These are phyloP conservation scores for Mucor irregularis DNA, from an alignment of 371 early-diverging fungal genomes.

Conservation along the genomic window DNA sequence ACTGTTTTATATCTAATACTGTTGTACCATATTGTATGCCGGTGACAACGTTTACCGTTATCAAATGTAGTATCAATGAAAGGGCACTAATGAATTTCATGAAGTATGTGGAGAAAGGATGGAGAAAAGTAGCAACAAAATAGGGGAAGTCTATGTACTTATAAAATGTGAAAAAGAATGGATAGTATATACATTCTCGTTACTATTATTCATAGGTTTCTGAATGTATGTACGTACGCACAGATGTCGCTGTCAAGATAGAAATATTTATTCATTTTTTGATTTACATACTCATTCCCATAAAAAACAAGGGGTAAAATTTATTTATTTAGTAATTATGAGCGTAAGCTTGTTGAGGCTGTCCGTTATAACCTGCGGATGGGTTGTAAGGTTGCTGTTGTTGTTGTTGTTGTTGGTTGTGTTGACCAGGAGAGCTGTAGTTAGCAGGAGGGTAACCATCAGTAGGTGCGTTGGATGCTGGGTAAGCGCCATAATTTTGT, in stretches of 20 bases:
- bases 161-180: no score
- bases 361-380: constrained; percentile 4
- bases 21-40: background rate
- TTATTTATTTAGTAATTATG: constrained; percentile 16
- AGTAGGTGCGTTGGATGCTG: background rate
- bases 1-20: constrained; percentile 8
- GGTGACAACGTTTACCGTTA: background rate
- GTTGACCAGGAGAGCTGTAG: constrained; percentile 4
- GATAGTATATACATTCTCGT: no score
- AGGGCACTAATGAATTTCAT: background rate
- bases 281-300: no score
- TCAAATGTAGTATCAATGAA: background rate
- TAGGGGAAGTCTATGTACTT: no score
- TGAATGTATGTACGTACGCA: no score
- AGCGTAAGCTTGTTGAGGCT: constrained; percentile 11
- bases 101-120: background rate
- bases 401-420: background rate
- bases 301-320: no score
- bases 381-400: constrained; percentile 6
- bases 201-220: no score
- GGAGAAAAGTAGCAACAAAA: background rate
- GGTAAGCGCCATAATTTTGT: background rate
- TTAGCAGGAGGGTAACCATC: constrained; percentile 4
- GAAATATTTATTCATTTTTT: no score
- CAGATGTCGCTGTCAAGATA: no score